Conservation (phyloP, 2,329 filamentous ascomycete species). For the Cordyceps militaris region DNA sequence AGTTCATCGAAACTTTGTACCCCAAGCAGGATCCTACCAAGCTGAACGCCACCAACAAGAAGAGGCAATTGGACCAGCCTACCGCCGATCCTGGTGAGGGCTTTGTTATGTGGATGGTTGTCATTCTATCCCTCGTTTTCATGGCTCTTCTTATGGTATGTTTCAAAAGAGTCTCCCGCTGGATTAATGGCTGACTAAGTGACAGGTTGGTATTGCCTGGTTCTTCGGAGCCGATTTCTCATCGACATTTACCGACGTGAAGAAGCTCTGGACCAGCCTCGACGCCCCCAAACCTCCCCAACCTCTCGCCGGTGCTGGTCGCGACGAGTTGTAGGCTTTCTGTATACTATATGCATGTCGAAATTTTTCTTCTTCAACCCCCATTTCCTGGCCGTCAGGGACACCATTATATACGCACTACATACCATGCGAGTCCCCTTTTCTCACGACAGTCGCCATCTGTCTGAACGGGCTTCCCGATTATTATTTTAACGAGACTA, state of each 20-base stretch:
- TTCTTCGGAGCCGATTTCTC: conserved; percentile 78
- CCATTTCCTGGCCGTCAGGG: neutral
- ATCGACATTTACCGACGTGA: conserved; percentile 24
- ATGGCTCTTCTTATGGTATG: conserved; percentile 76
- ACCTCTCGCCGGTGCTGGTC: conserved; percentile 20
- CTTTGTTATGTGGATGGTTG: conserved; percentile 58
- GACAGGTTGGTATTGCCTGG: conserved; percentile 70
- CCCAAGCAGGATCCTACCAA: conserved; percentile 70
- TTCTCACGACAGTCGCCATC: neutral
- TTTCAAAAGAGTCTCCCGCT: conserved; percentile 14
- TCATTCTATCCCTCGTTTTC: conserved; percentile 60
- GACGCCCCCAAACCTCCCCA: conserved; percentile 18
- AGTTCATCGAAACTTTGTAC: conserved; percentile 92
- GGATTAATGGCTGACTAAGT: neutral
- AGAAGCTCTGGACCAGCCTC: conserved; percentile 16
- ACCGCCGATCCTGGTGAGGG: conserved; percentile 51
- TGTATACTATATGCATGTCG: neutral
- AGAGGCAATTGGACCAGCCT: conserved; percentile 33
- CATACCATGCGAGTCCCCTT: neutral
- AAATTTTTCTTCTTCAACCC: conserved; percentile 5
- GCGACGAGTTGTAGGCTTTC: conserved; percentile 30
- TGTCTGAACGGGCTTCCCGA: neutral
- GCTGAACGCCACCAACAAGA: conserved; percentile 35
- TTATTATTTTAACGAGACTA: conserved; percentile 1
- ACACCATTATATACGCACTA: neutral